These are phyloP conservation scores for Phialemonium atrogriseum DNA, from an alignment of 2,329 filamentous ascomycete genomes.

Conservation along the genomic window DNA sequence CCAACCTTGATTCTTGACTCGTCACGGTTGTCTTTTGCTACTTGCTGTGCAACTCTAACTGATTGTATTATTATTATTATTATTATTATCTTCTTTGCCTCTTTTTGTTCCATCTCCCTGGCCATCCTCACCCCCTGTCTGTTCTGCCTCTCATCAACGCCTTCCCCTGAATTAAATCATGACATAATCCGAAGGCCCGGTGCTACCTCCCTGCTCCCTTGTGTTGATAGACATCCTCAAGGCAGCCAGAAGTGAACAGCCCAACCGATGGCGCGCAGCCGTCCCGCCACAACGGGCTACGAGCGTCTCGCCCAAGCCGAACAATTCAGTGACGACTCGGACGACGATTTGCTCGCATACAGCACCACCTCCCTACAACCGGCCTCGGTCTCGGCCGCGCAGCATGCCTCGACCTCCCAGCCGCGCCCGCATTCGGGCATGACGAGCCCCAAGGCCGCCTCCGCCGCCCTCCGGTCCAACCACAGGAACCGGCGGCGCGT, in stretches of 20 bases:
- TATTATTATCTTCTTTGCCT: too few relatives aligned
- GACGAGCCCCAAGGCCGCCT: slow-evolving; percentile 41
- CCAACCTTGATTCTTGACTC: too few relatives aligned
- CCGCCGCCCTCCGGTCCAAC: slow-evolving; percentile 11
- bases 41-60: too few relatives aligned
- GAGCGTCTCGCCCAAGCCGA: slow-evolving; percentile 79
- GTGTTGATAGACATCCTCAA: slow-evolving; percentile 1
- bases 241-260: background rate
- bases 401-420: slow-evolving; percentile 56
- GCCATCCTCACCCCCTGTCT: too few relatives aligned
- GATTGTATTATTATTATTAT: too few relatives aligned
- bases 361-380: slow-evolving; percentile 46
- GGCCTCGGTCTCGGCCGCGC: slow-evolving; percentile 46
- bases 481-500: slow-evolving; percentile 20
- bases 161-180: too few relatives aligned
- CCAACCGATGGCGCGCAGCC: slow-evolving; percentile 52
- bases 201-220: too few relatives aligned
- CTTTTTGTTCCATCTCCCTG: too few relatives aligned
- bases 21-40: too few relatives aligned
- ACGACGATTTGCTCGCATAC: slow-evolving; percentile 50
- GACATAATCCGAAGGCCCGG: too few relatives aligned
- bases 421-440: slow-evolving; percentile 53
- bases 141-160: too few relatives aligned
- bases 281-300: slow-evolving; percentile 72
- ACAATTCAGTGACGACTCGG: slow-evolving; percentile 63